Base-by-base conservation (phyloP, 2,329 filamentous ascomycete species). In the Xylariaceae sp. region DNA sequence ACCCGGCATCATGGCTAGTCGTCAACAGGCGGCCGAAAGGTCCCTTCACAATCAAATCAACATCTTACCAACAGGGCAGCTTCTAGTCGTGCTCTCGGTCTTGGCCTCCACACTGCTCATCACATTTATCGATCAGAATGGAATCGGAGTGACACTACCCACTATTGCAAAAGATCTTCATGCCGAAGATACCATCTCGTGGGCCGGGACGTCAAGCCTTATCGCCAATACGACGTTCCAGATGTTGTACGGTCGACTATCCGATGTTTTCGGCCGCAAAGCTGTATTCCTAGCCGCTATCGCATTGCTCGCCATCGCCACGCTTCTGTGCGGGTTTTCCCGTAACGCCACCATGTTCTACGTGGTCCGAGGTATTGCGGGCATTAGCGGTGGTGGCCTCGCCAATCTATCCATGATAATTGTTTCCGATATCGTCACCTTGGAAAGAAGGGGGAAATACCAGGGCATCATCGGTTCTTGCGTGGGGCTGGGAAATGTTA, bases 261-360 rank as follows among this genome's bases (percentile, higher is more conserved):
- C 76, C 4, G 74, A 81, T 52, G 74, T 82, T 14, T 82, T 78
- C 56, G 80, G 81, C 4, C 71, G 81, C 2, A 74, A 77, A 39
- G 73, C 66, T 39, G 60, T 74, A 1, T 67, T 72, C 9, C 65
- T 80, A 1, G 43, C 63, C 4, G 65, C 75, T 1, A 71, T 79
- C 3, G 66, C 61, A 12, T 60, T 79, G 8, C 82, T 83, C 56
- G 70, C 71, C 2, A 55, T 81, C 2, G 81, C 80, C 0, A 79
- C 77, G 53, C 53, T 73, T 12, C 54, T 72, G 5, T 73, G 68
- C 40, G 65, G 69, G 3, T 65, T 69, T 19, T 60, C 70, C 6
- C 52, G 60, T 17, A 70, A 55, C 16, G 59, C 59, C 3, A 61
- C 58, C 33, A 62, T 64, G 68, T 62, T 74, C 11, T 73, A 73